Evolutionary conservation across 176 grass and related monocot genomes (phyloP), one percentile per base, ranked within the genome.

Genomic region (Juncus inflexus): DNA sequence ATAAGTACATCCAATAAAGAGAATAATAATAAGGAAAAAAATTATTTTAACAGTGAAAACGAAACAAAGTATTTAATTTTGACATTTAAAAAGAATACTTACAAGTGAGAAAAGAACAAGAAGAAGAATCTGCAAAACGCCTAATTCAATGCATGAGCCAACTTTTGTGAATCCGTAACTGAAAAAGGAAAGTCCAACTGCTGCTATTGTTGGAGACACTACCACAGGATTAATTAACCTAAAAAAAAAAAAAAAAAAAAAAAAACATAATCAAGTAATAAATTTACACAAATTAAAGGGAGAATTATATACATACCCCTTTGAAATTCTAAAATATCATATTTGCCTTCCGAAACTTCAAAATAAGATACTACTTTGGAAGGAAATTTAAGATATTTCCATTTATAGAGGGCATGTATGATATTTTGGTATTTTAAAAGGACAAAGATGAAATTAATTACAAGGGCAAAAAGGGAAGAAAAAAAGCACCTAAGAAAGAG

Each of bases 221-320:
- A 92, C 88, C 72, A 99, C 75, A 36, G 94, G 94, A 81, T 89
- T 99, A 78, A 99, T 92, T 63, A 89, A 89, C 94, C 94, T 99
- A 78, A 75, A 78, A 90, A 49, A 75, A 77, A 72, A 40, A 66
- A 75, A 77, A 72, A 40, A 66, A 50, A 79, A 3, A 5, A 54
- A 13, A 60, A 3, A 40, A 67, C 56, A 28, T 28, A 28, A 28
- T 28, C 19, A 28, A 28, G 19, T 28, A 28, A 70, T 89, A 78
- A 52, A 91, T 55, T 43, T 84, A 83, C 85, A 89, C 89, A 53
- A 88, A 43, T 35, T 28, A 28, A 28, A 28, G 19, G 19, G 19
- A 28, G 19, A 28, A 28, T 28, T 1, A 28, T 28, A 28, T 28
- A n/a, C n/a, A n/a, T n/a, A n/a, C n/a, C n/a, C 19, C 19, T 28